Base-by-base conservation (phyloP, 495 filamentous ascomycete species). In the Cairneyella variabilis region DNA sequence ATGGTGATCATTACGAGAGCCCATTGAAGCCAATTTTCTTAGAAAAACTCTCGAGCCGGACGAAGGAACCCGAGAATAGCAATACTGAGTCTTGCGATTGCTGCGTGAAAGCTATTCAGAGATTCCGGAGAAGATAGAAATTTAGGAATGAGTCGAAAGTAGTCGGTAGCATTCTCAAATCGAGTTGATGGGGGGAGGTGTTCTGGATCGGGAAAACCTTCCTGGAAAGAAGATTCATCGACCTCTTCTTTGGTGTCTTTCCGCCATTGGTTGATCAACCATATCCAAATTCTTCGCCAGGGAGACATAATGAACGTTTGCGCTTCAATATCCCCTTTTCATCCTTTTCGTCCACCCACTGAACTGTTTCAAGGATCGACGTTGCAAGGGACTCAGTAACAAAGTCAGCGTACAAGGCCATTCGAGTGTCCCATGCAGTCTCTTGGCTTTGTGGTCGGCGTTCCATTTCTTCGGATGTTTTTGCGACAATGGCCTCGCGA, bases 141-240 rank as follows among this genome's bases (percentile, higher is more conserved):
- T 12, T 9, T 12, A n/a, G 44, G 44, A 34, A 48, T 48, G 18
- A 48, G 3, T 48, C 44, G 44, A 28, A 48, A 48, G 4, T 48
- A 4, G 32, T 48, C 44, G 12, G 44, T 48, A 4, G 21, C 9
- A 8, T 48, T 48, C 17, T 48, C 44, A 21, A 10, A 48, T 9
- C 12, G 7, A 12, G 44, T 48, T 10, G 16, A 3, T 30, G 44
- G 23, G 32, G 44, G 44, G 17, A 48, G 44, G 17, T 48, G 44
- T 32, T 48, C 44, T 17, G 44, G 4, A 20, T 48, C 44, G 8
- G 8, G 30, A 34, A 34, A 34, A 34, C 8, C 30, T 8, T 34
- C 30, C 8, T 34, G 30, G 14, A 34, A 14, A 14, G 8, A 14
- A 34, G 14, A 34, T 34, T 8, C 30, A 8, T 34, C 8, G 14